Base-by-base conservation (phyloP, 768 basidiomycete species). In the Serendipita sp. region DNA sequence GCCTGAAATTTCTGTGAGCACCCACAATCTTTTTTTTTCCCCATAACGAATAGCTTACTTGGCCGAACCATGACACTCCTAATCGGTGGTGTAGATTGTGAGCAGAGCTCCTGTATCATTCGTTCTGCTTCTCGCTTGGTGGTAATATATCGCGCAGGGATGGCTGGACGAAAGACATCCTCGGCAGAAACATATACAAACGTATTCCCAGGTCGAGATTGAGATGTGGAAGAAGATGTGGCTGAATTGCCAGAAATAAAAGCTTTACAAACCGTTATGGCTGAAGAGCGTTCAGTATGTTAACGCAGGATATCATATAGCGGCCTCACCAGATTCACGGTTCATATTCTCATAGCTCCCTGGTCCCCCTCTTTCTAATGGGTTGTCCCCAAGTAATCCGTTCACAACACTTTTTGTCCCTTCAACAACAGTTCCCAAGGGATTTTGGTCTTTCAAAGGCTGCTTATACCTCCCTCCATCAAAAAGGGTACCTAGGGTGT, bases 141-240 rank as follows among this genome's bases (percentile, higher is more conserved):
- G 71, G 87, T 80, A 70, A 98, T 91, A 76, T 99, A 99, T 41
- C 88, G 77, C 0, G 82, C 79, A 34, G 93, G 84, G 60, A 98
- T 82, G 70, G 95, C 70, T 32, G 95, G 96, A 13, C 90, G 83
- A 75, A 85, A 92, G 54, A 95, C 83, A 72, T 94, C 91, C 71
- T 95, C 95, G 3, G 96, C 96, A 58, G 96, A 99, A 65, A 99
- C 79, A 75, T 89, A 98, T 45, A 98, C 80, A 74, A 99, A 98
- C 1, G 76, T 71, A 10, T 70, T 65, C n/a, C 48, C 48, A 51
- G 48, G 7, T 32, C n/a, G n/a, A 18, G 48, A 66, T 2, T 2
- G 44, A 5, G 5, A 67, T 51, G 4, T 65, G 48, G 10, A 56
- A 51, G 41, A 13, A 41, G 41, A 41, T 41, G 41, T 58, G 8